Percentiles rank a stretch among this genome's conserved stretches.
Evolutionary conservation across 495 filamentous ascomycete genomes (phyloP).

Genomic region (Saxophila tyrrhenica): DNA sequence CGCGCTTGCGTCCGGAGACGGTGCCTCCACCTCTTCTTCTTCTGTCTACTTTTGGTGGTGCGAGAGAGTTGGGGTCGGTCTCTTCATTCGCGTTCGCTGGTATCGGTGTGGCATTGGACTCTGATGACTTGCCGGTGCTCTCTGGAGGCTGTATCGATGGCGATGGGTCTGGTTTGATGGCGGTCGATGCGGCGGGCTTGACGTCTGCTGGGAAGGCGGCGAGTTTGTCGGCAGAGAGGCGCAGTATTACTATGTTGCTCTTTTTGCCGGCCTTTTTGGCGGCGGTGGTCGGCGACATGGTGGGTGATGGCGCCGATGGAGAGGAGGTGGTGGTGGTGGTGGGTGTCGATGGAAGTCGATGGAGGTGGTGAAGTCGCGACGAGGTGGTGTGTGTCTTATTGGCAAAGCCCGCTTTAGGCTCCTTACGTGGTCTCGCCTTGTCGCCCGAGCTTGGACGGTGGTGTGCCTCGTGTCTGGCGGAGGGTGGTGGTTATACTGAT

Average conservation of each 20-base stretch:
- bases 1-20: conserved; percentile 45
- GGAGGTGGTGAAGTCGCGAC: background rate
- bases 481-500: too few species aligned
- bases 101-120: conserved; percentile 45
- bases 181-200: conserved; percentile 29
- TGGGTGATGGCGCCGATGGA: conserved; percentile 1
- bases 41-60: conserved; percentile 43
- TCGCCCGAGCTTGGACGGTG: too few species aligned
- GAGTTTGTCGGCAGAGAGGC: conserved; percentile 9
- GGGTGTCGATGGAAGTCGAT: background rate
- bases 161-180: conserved; percentile 29
- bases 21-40: conserved; percentile 51
- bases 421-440: background rate
- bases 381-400: background rate
- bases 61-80: conserved; percentile 40
- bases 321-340: background rate
- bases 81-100: conserved; percentile 32
- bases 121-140: conserved; percentile 40
- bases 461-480: too few species aligned
- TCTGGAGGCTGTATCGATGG: conserved; percentile 33
- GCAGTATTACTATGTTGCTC: conserved; percentile 11
- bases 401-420: background rate
- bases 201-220: conserved; percentile 14
- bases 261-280: conserved; percentile 16
- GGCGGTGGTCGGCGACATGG: conserved; percentile 17